These are phyloP conservation scores for Penicillium daleae DNA, from an alignment of 495 filamentous ascomycete species.

Conservation along the genomic window DNA sequence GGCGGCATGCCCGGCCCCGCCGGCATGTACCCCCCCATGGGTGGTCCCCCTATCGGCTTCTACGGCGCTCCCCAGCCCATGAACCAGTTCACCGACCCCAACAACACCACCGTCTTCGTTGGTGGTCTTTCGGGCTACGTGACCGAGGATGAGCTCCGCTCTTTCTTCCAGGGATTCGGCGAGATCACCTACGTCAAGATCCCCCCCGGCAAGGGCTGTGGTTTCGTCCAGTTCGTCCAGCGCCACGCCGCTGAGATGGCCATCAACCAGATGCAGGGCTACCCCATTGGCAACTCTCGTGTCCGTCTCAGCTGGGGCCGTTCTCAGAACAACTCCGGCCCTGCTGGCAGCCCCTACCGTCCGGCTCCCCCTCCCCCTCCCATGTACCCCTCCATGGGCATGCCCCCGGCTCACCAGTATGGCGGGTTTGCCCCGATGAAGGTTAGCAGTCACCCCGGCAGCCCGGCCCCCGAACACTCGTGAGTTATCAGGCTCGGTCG, in stretches of 20 bases:
- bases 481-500: constrained; percentile 39
- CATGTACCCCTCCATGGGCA: constrained; percentile 83
- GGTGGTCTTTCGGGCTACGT: constrained; percentile 97
- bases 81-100: constrained; percentile 99
- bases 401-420: constrained; percentile 75
- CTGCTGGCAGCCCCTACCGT: constrained; percentile 94
- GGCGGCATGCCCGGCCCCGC: constrained; percentile 53
- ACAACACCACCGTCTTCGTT: constrained; percentile 99
- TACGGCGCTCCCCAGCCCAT: constrained; percentile 90
- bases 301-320: constrained; percentile 97
- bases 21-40: constrained; percentile 67
- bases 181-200: constrained; percentile 99
- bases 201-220: constrained; percentile 97
- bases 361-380: constrained; percentile 90
- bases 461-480: constrained; percentile 36
- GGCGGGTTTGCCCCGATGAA: constrained; percentile 76
- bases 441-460: constrained; percentile 56
- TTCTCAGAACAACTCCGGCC: constrained; percentile 98
- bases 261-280: constrained; percentile 99
- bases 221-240: constrained; percentile 99
- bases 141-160: constrained; percentile 97
- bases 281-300: constrained; percentile 98
- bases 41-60: constrained; percentile 77
- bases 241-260: constrained; percentile 99
- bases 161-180: constrained; percentile 99